These are phyloP conservation scores for Blastobotrys mokoenaii DNA, from an alignment of 805 yeast genomes.

Conservation along the genomic window DNA sequence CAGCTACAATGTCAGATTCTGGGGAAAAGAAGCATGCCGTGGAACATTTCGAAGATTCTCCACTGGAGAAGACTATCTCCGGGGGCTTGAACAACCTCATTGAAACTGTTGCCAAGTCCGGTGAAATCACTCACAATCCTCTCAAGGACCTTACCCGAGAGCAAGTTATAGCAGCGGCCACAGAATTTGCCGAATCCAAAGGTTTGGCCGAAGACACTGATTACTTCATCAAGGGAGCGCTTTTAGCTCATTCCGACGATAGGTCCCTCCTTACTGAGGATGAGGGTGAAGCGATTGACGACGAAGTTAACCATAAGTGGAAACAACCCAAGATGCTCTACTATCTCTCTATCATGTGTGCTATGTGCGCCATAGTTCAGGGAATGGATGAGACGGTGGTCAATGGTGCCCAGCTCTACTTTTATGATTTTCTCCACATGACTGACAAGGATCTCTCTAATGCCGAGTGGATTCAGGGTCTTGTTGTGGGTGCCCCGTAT, in stretches of 20 bases:
- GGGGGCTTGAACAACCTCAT: slow-evolving; percentile 4
- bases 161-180: slow-evolving; percentile 14
- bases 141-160: slow-evolving; percentile 14
- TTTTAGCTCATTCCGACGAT: slow-evolving; percentile 44
- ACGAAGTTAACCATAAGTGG: slow-evolving; percentile 42
- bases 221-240: slow-evolving; percentile 39
- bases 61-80: slow-evolving; percentile 5
- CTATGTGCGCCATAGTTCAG: slow-evolving; percentile 61
- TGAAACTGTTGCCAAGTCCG: slow-evolving; percentile 13
- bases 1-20: neutral
- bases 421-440: slow-evolving; percentile 17
- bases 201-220: slow-evolving; percentile 24
- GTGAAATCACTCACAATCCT: slow-evolving; percentile 20
- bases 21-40: neutral
- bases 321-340: slow-evolving; percentile 35
- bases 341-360: slow-evolving; percentile 47
- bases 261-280: slow-evolving; percentile 29
- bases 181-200: slow-evolving; percentile 18
- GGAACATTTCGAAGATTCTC: slow-evolving; percentile 11
- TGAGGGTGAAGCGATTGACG: slow-evolving; percentile 30
- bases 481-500: slow-evolving; percentile 59
- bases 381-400: slow-evolving; percentile 70
- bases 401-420: slow-evolving; percentile 55
- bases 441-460: slow-evolving; percentile 6
- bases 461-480: slow-evolving; percentile 42